Percentiles rank a stretch among this genome's conserved stretches.
Conservation (phyloP, 371 early-diverging fungal genomes). For the Catenaria anguillulae region DNA sequence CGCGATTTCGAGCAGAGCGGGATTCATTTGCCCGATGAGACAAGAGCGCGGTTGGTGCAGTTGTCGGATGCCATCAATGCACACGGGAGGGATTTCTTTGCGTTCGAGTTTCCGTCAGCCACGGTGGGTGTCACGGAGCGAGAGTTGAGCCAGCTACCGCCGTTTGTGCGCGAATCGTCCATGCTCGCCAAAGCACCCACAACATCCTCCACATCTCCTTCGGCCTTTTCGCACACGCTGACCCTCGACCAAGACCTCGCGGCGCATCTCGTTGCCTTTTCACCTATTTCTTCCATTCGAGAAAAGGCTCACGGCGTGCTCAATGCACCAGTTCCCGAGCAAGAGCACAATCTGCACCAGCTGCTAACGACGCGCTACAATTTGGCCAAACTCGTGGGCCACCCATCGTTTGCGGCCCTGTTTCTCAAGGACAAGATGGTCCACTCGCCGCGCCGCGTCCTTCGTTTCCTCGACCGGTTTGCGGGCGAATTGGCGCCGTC, state of each 20-base stretch:
- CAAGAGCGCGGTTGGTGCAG: conserved; percentile 56
- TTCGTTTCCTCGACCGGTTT: background rate
- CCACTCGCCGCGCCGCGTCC: conserved; percentile 20
- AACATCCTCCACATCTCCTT: too few species aligned
- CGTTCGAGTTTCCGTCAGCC: background rate
- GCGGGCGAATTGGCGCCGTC: background rate
- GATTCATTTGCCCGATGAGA: conserved; percentile 56
- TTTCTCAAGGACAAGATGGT: conserved; percentile 87
- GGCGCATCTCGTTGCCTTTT: background rate
- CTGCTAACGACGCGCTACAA: conserved; percentile 54
- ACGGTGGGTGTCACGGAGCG: too few species aligned
- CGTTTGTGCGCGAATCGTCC: background rate
- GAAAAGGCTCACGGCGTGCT: background rate
- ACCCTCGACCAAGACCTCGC: background rate
- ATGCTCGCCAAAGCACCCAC: background rate
- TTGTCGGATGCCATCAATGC: conserved; percentile 67
- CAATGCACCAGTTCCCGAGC: conserved; percentile 16
- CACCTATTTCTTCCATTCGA: background rate
- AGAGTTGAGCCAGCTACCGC: background rate
- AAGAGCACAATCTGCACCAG: conserved; percentile 49
- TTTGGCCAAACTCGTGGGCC: conserved; percentile 62
- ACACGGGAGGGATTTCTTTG: conserved; percentile 36
- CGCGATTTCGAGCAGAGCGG: conserved; percentile 90
- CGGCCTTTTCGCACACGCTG: background rate
- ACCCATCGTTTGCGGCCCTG: conserved; percentile 61